Base-by-base conservation (phyloP, 768 basidiomycete species). In the Lyophyllum atratum region DNA sequence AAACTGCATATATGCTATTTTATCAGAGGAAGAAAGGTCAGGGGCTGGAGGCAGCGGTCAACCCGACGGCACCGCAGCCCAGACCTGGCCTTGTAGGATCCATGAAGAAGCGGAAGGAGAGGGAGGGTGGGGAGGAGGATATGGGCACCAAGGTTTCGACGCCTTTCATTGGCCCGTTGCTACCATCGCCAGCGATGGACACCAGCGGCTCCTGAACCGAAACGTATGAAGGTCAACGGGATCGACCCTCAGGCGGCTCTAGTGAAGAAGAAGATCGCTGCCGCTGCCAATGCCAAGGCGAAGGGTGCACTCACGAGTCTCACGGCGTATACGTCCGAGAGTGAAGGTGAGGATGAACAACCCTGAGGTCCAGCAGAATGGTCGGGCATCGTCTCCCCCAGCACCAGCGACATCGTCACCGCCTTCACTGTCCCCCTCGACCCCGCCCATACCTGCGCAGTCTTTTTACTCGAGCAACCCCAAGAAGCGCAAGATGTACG, bases 1-100 rank as follows among this genome's bases (percentile, higher is more conserved):
- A 85, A 72, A 92, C 83, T 66, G 97, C 97, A 56, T 99, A 99
- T 63, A 84, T 98, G 60, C 77, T 99, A 55, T 95, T 96, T 74
- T 99, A 98, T 71, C 82, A 93, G 43, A 85, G 86, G 49, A 86
- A 88, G 55, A 89, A 85, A 70, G 92, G 92, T 7, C 87, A 92
- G 65, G 82, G 79, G 4, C 74, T 92, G 46, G 84, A 89, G 62
- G 84, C 86, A 17, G 87, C 83, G 5, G 74, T 90, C 55, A 77
- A 75, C 22, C 64, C 73, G 19, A 37, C 58, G 56, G 25, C 54
- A 66, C 15, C 64, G 66, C 49, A 80, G 72, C 43, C 59, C 33
- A 47, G 54, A 64, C 72, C 66, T 25, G 75, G 74, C 9, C 63
- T 89, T 46, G 74, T 79, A 1, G 76, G 80, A 6, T 78, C 76